These are phyloP conservation scores for Brassica balearica DNA, from an alignment of 441 rosid genomes.

Conservation along the genomic window DNA sequence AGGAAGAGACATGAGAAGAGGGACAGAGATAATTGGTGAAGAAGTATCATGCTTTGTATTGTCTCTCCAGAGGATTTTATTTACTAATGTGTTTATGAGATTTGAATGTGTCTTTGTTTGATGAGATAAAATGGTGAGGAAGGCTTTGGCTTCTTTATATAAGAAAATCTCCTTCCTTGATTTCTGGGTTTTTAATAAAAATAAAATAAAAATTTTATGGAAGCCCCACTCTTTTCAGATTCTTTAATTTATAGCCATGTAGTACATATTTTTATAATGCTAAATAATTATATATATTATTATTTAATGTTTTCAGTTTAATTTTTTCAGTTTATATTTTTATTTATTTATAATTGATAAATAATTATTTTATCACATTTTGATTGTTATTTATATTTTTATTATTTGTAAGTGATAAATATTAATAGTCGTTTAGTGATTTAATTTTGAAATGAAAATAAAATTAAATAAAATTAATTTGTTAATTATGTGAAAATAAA, in stretches of 20 bases:
- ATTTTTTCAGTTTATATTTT: too few relatives aligned
- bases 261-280: too few relatives aligned
- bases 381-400: too few relatives aligned
- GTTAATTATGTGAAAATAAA: too few relatives aligned
- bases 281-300: too few relatives aligned
- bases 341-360: too few relatives aligned
- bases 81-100: conserved; percentile 36
- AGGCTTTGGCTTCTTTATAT: conserved; percentile 41
- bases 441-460: too few relatives aligned
- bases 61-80: conserved; percentile 35
- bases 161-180: conserved; percentile 31
- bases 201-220: neutral
- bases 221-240: conserved; percentile 29
- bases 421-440: too few relatives aligned
- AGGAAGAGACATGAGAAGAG: conserved; percentile 46
- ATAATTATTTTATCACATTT: too few relatives aligned
- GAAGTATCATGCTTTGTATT: conserved; percentile 42
- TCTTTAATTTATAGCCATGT: conserved; percentile 14
- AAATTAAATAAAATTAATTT: too few relatives aligned
- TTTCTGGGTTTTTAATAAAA: conserved; percentile 1
- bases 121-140: conserved; percentile 34
- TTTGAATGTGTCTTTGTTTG: conserved; percentile 36
- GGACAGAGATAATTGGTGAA: conserved; percentile 41
- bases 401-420: too few relatives aligned
- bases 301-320: too few relatives aligned